Evolutionary conservation across 495 filamentous ascomycete species (phyloP).

Genomic region (Delitschia confertaspora): DNA sequence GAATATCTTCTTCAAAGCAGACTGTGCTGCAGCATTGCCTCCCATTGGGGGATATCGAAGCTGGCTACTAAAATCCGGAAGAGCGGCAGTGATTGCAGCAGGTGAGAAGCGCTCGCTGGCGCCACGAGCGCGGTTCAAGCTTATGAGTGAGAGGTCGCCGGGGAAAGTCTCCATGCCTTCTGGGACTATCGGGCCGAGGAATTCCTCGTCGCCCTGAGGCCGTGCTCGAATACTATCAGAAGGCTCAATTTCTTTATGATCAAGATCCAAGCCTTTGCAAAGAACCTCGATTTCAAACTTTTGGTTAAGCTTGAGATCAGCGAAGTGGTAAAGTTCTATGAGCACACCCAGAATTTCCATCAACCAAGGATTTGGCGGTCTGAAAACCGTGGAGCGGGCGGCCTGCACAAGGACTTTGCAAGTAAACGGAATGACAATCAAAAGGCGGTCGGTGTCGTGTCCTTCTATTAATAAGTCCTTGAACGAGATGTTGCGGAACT

Average conservation of each 20-base stretch:
- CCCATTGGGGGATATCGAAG: constrained; percentile 68
- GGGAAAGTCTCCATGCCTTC: constrained; percentile 64
- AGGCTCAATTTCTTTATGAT: constrained; percentile 78
- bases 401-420: constrained; percentile 88
- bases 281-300: constrained; percentile 98
- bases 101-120: constrained; percentile 63
- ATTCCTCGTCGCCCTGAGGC: constrained; percentile 47
- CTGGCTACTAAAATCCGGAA: constrained; percentile 69
- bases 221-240: constrained; percentile 71
- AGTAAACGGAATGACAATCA: constrained; percentile 89
- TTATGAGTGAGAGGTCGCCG: constrained; percentile 65
- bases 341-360: constrained; percentile 87
- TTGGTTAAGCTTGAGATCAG: constrained; percentile 87
- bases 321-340: constrained; percentile 82
- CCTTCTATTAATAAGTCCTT: constrained; percentile 89
- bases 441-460: constrained; percentile 76
- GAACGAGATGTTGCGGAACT: constrained; percentile 94
- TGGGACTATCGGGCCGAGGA: constrained; percentile 46
- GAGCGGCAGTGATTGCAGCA: constrained; percentile 58
- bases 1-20: constrained; percentile 70
- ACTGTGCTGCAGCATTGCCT: constrained; percentile 43
- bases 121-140: constrained; percentile 56
- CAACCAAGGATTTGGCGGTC: constrained; percentile 90
- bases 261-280: constrained; percentile 80
- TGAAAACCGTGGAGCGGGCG: constrained; percentile 77